phyloP scores from a whole-genome alignment of 1,284 basidiomycete species.

The Papiliotrema laurentii region DNA sequence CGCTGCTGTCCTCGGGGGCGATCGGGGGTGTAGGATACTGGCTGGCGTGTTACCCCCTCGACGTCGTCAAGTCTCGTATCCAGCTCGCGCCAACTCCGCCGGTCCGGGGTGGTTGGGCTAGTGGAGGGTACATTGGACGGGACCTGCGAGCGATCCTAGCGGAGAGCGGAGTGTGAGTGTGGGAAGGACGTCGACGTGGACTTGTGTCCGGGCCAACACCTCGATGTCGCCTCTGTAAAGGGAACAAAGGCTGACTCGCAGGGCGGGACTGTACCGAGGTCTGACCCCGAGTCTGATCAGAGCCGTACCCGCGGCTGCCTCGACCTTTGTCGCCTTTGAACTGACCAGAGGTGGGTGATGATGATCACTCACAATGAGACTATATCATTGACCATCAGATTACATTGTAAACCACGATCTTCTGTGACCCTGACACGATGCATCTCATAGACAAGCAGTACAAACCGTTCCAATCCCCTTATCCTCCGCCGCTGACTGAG shows the following conservation, averaged over 20 bases:
- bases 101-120: constrained; percentile 58
- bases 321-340: constrained; percentile 90
- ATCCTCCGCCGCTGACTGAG: no score
- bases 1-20: constrained; percentile 76
- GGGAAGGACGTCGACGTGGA: not conserved
- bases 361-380: no score
- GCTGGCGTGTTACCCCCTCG: constrained; percentile 87
- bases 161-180: constrained; percentile 69
- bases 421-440: no score
- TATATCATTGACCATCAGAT: constrained; percentile 14
- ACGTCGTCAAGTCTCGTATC: constrained; percentile 85
- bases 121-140: constrained; percentile 63
- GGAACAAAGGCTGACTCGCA: constrained; percentile 32
- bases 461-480: no score
- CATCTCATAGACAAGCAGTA: no score
- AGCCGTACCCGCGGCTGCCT: constrained; percentile 84
- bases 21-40: constrained; percentile 90
- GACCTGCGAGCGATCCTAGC: constrained; percentile 65
- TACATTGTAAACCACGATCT: constrained; percentile 36
- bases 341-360: constrained; percentile 58
- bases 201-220: not conserved
- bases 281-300: constrained; percentile 64
- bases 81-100: constrained; percentile 77
- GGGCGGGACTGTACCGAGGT: constrained; percentile 67
- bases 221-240: no score